Conservation (phyloP, 2,329 filamentous ascomycete genomes). For the Claviceps africana region DNA sequence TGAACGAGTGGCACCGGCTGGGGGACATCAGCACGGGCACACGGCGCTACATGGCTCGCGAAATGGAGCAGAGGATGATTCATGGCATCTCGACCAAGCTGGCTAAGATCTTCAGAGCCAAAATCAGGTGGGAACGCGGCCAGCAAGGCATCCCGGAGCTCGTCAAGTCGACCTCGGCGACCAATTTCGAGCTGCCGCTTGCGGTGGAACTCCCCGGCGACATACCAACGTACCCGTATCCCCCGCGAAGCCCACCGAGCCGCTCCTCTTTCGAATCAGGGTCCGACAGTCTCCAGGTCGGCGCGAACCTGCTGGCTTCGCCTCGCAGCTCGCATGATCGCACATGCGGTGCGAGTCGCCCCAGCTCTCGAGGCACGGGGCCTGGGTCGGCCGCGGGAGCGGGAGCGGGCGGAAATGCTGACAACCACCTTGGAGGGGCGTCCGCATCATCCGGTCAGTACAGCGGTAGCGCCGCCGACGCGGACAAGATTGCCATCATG, state of each 20-base stretch:
- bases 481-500: conserved; percentile 55
- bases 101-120: conserved; percentile 68
- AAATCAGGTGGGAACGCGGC: conserved; percentile 47
- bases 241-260: conserved; percentile 25
- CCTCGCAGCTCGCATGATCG: conserved; percentile 38
- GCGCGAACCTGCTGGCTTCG: conserved; percentile 24
- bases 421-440: conserved; percentile 40
- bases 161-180: conserved; percentile 26
- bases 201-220: conserved; percentile 47
- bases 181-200: conserved; percentile 29
- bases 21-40: conserved; percentile 91
- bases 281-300: conserved; percentile 32
- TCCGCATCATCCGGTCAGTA: conserved; percentile 47
- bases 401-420: conserved; percentile 13
- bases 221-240: conserved; percentile 26
- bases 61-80: conserved; percentile 64
- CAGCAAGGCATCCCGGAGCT: conserved; percentile 28
- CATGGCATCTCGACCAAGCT: conserved; percentile 65
- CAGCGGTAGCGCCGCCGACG: conserved; percentile 39
- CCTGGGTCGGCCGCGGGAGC: neutral
- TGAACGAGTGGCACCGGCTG: conserved; percentile 96
- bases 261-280: conserved; percentile 45
- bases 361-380: conserved; percentile 15
- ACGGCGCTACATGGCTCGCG: conserved; percentile 62
- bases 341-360: conserved; percentile 19